These are phyloP conservation scores for Leishmania tarentolae DNA, from an alignment of 208 protist genomes.

Conservation along the genomic window DNA sequence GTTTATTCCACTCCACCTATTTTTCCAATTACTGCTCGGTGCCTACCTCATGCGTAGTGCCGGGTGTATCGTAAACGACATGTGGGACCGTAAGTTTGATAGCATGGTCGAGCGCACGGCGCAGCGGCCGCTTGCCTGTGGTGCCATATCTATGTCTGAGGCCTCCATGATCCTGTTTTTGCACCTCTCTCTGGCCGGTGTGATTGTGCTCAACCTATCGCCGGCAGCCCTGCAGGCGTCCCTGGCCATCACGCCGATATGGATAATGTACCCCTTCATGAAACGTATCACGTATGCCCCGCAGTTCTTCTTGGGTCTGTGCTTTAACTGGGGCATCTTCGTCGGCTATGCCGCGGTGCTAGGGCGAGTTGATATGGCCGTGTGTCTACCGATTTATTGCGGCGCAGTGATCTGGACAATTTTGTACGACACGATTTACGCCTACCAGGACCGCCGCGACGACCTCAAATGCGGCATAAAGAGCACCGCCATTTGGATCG, in stretches of 20 bases:
- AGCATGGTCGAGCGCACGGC: constrained; percentile 72
- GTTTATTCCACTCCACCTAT: constrained; percentile 80
- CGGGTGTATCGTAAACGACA: constrained; percentile 87
- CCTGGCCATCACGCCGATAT: constrained; percentile 66
- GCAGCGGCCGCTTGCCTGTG: constrained; percentile 64
- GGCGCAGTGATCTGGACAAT: constrained; percentile 76
- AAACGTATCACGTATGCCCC: constrained; percentile 82
- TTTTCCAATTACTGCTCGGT: constrained; percentile 58
- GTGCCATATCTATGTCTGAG: constrained; percentile 55
- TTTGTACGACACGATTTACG: constrained; percentile 88
- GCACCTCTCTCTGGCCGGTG: constrained; percentile 44
- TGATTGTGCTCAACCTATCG: constrained; percentile 71
- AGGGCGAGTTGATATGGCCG: constrained; percentile 66
- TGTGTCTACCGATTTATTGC: constrained; percentile 77
- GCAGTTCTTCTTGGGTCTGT: constrained; percentile 78
- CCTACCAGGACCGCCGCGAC: constrained; percentile 77
- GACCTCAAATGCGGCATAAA: constrained; percentile 85
- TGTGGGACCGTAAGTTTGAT: constrained; percentile 83
- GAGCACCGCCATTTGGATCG: constrained; percentile 80
- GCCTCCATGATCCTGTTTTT: constrained; percentile 48
- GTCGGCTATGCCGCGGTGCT: constrained; percentile 87
- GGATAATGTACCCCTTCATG: constrained; percentile 83
- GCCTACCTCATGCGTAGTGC: constrained; percentile 83
- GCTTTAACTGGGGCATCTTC: constrained; percentile 88
- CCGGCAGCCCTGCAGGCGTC: constrained; percentile 58